Percentiles rank a stretch among this genome's conserved stretches.
These are phyloP conservation scores for Nannizziopsis barbatae DNA, from an alignment of 2,329 filamentous ascomycete species.

Conservation along the genomic window DNA sequence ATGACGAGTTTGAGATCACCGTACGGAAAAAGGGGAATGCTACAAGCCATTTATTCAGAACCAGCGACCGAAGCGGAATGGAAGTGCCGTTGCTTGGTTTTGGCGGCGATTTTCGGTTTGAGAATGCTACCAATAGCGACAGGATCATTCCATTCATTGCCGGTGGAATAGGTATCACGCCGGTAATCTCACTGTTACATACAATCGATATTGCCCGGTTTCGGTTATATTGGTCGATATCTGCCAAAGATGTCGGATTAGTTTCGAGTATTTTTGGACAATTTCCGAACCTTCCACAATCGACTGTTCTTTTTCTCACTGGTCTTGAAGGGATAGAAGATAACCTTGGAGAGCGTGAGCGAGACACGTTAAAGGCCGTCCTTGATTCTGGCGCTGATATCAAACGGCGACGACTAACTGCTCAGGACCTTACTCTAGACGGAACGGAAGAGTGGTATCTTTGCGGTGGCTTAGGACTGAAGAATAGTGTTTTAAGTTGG, in stretches of 20 bases:
- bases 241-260: conserved; percentile 50
- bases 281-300: conserved; percentile 41
- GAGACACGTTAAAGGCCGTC: conserved; percentile 36
- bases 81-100: conserved; percentile 62
- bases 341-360: conserved; percentile 21
- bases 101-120: conserved; percentile 51
- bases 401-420: conserved; percentile 37
- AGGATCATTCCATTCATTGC: conserved; percentile 53
- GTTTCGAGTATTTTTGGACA: conserved; percentile 48
- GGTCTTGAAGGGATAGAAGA: conserved; percentile 24
- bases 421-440: conserved; percentile 36
- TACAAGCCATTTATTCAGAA: conserved; percentile 53
- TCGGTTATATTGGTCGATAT: conserved; percentile 57
- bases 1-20: conserved; percentile 58
- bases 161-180: conserved; percentile 74
- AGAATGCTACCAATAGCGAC: conserved; percentile 11
- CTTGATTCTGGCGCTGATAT: conserved; percentile 25
- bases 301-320: conserved; percentile 56
- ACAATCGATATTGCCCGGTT: conserved; percentile 41
- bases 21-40: conserved; percentile 57
- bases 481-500: conserved; percentile 43
- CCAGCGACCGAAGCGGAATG: conserved; percentile 43
- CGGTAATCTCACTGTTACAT: conserved; percentile 58
- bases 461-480: conserved; percentile 44
- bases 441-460: conserved; percentile 45